phyloP scores from a whole-genome alignment of 2,329 filamentous ascomycete species.

The Claviceps arundinis region DNA sequence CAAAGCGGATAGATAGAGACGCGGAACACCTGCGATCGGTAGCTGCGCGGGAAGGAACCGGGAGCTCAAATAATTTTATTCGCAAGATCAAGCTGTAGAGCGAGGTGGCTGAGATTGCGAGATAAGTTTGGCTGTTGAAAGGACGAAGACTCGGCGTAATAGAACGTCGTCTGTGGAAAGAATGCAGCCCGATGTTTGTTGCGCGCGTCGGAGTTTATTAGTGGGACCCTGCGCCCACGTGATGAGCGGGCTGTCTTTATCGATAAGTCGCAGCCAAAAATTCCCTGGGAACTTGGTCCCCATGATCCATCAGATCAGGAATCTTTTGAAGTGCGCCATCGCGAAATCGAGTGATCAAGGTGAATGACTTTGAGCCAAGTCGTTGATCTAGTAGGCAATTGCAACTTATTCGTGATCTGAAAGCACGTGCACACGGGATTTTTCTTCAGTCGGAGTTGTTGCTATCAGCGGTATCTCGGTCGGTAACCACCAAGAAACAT shows the following conservation, averaged over 20 bases:
- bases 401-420: neutral
- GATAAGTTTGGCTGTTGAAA: constrained; percentile 3
- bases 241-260: constrained; percentile 20
- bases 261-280: constrained; percentile 14
- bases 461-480: neutral
- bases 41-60: neutral
- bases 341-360: neutral
- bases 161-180: constrained; percentile 1
- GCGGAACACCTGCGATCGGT: constrained; percentile 1
- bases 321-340: neutral
- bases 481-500: neutral
- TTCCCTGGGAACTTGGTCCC: neutral
- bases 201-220: constrained; percentile 16
- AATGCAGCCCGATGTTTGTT: constrained; percentile 7
- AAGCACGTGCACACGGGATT: neutral
- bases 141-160: constrained; percentile 5
- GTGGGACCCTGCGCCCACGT: constrained; percentile 29
- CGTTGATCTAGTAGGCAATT: neutral
- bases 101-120: neutral
- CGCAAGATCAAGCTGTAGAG: neutral
- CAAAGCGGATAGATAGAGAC: constrained; percentile 12
- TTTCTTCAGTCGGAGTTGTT: neutral
- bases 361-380: neutral
- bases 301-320: neutral
- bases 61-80: neutral